Percentiles rank a stretch among this genome's conserved stretches.
Evolutionary conservation across 2,329 filamentous ascomycete species (phyloP).

Genomic region (Cladobotryum protrusum): DNA sequence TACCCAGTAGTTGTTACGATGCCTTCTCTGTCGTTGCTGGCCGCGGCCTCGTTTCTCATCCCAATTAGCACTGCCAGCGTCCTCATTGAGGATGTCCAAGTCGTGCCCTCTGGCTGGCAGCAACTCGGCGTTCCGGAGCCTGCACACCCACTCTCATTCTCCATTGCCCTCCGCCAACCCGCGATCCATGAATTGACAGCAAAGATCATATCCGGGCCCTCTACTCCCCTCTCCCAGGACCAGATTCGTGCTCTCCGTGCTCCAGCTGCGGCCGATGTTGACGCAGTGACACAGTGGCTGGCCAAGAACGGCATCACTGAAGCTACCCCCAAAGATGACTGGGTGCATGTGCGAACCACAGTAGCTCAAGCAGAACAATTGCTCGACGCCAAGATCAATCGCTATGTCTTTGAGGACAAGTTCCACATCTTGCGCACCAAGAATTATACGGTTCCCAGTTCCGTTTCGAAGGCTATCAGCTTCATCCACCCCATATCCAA

Average conservation of each 20-base stretch:
- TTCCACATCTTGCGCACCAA: slow-evolving; percentile 36
- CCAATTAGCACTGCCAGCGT: too few species aligned
- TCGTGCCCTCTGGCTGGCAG: too few species aligned
- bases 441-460: slow-evolving; percentile 38
- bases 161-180: too few species aligned
- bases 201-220: too few species aligned
- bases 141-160: too few species aligned
- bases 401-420: slow-evolving; percentile 35
- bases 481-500: slow-evolving; percentile 45
- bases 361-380: slow-evolving; percentile 33
- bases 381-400: slow-evolving; percentile 34
- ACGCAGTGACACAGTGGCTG: slow-evolving; percentile 38
- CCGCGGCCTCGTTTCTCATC: too few species aligned
- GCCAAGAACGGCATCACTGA: slow-evolving; percentile 30
- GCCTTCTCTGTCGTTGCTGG: too few species aligned
- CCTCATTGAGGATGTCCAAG: too few species aligned
- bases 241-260: slow-evolving; percentile 32
- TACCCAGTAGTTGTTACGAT: too few species aligned
- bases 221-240: slow-evolving; percentile 23
- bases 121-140: too few species aligned
- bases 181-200: too few species aligned
- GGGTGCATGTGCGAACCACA: slow-evolving; percentile 38
- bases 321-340: slow-evolving; percentile 29
- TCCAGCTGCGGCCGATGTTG: slow-evolving; percentile 27
- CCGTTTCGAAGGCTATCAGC: slow-evolving; percentile 32